phyloP scores from a whole-genome alignment of 1,284 basidiomycete species.

The Heterobasidion occidentale region DNA sequence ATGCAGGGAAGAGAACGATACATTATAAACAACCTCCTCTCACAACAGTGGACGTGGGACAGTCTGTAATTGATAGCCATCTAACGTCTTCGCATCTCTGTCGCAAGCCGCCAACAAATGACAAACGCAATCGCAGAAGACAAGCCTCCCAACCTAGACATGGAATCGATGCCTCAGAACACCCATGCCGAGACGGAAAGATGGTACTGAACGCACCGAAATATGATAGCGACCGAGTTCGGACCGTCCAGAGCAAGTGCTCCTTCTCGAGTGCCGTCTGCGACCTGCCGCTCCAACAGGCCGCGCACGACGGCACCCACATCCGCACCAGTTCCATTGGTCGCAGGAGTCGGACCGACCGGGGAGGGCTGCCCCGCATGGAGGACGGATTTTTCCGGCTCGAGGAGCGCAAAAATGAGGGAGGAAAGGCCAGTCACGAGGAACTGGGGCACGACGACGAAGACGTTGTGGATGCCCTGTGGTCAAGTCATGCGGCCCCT shows the following conservation, averaged over 20 bases:
- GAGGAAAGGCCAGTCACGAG: slow-evolving; percentile 61
- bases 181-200: neutral
- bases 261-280: slow-evolving; percentile 12
- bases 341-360: slow-evolving; percentile 14
- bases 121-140: slow-evolving; percentile 64
- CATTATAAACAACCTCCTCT: no score
- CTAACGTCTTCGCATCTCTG: slow-evolving; percentile 35
- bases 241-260: slow-evolving; percentile 23
- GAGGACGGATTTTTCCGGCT: slow-evolving; percentile 42
- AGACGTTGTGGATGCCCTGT: slow-evolving; percentile 89
- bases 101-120: slow-evolving; percentile 58
- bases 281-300: slow-evolving; percentile 9
- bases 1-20: neutral
- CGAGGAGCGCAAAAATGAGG: slow-evolving; percentile 61
- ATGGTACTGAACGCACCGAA: slow-evolving; percentile 41
- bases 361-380: slow-evolving; percentile 21
- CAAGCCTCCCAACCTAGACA: slow-evolving; percentile 62
- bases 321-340: slow-evolving; percentile 5
- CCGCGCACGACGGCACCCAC: neutral
- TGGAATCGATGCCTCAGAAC: neutral
- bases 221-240: slow-evolving; percentile 72
- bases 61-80: neutral
- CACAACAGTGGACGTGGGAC: neutral
- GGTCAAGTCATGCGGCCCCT: neutral
- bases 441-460: slow-evolving; percentile 76